Evolutionary conservation across 495 filamentous ascomycete species (phyloP), one percentile per base, ranked within the genome.

Genomic region (Tirmania nivea): DNA sequence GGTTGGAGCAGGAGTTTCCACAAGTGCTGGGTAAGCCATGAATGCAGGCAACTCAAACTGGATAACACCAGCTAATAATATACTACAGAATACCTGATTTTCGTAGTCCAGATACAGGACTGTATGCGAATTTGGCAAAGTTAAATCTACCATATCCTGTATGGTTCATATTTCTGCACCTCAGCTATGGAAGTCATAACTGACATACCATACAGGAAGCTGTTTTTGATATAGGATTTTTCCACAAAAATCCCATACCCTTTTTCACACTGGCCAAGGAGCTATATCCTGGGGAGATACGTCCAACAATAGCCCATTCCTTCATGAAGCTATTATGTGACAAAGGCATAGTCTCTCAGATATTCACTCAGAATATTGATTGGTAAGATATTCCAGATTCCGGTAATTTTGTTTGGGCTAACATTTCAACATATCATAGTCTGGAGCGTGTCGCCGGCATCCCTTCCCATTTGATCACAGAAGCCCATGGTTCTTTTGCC

Each of bases 361-460:
- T 87, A 42, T 97, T 94, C 68, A 94, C 92, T 6, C 90, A 97
- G 66, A 97, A 97, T 65, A 94, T 97, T 60, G 90, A 97, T 69
- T 64, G 61, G 52, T 50, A 31, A 17, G 48, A 3, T n/a, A 11
- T 12, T 11, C 35, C 42, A 42, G 19, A 9, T 19, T 34, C 42
- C 10, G 17, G 34, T n/a, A 10, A 12, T 14, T 55, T 12, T 31
- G 2, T 10, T 14, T 14, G 11, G 21, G 34, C n/a, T 50, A 20
- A 54, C 52, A 35, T 16, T 10, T 11, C 25, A 31, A 31, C 25
- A 31, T 31, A 31, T 31, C 2, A 31, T 48, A 87, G 83, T 60
- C 74, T 97, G 20, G 90, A 97, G 67, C 78, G 89, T 35, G 73
- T 77, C 59, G 92, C 90, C 9, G 90, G 90, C 47, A 75, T 97